Percentiles rank a stretch among this genome's conserved stretches.
phyloP scores from a whole-genome alignment of 2,329 filamentous ascomycete genomes.

The Pyrenochaeta sp. region DNA sequence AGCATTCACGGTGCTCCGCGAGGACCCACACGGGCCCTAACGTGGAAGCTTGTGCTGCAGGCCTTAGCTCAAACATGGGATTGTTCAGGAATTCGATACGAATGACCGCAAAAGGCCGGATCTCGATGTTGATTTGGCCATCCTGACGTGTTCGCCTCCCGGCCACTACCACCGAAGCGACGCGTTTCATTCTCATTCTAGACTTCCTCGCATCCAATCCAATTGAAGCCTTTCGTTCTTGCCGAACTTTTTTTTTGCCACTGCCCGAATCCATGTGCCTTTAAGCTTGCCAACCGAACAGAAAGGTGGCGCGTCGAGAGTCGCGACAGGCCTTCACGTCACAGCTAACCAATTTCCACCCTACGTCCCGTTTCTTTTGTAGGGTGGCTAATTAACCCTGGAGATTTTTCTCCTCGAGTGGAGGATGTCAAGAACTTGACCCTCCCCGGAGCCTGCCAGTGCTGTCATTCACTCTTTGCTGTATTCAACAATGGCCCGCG shows the following conservation, averaged over 20 bases:
- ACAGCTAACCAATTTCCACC: conserved; percentile 11
- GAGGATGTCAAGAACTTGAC: conserved; percentile 26
- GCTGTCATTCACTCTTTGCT: conserved; percentile 12
- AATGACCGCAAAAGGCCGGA: conserved; percentile 1
- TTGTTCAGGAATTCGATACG: conserved; percentile 8
- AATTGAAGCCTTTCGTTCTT: not conserved
- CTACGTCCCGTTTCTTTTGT: conserved; percentile 3
- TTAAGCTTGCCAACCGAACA: conserved; percentile 1
- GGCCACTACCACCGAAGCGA: not conserved
- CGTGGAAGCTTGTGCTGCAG: not conserved
- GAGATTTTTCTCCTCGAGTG: conserved; percentile 3
- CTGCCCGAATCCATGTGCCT: conserved; percentile 1
- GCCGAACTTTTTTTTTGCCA: conserved; percentile 1
- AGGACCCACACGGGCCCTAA: not conserved
- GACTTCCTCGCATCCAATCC: not conserved
- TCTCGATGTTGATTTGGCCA: not conserved
- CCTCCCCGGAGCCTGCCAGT: conserved; percentile 29
- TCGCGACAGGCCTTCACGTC: conserved; percentile 20
- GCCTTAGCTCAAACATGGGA: conserved; percentile 1
- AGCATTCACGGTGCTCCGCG: no score
- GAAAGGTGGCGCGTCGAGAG: conserved; percentile 3
- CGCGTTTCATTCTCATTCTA: not conserved
- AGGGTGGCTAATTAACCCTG: conserved; percentile 16
- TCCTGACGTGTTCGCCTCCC: not conserved
- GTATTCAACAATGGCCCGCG: conserved; percentile 39